A percentile compares a stretch with the other conserved stretches of the same genome.
Conservation (phyloP, 345 rosid species). For the Psidium guajava region DNA sequence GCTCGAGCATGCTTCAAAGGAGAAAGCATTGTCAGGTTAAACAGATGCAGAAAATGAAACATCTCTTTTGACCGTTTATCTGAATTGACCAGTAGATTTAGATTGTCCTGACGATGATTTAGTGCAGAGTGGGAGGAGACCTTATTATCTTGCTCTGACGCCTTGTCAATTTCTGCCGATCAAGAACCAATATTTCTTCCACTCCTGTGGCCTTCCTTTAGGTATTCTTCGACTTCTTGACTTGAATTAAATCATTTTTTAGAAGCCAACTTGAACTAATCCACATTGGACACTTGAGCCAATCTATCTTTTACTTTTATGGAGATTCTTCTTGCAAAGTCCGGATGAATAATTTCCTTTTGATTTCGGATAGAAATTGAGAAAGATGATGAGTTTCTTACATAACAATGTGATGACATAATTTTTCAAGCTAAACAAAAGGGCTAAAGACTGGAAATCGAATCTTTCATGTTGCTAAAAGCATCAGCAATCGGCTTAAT, state of each 20-base stretch:
- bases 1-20: neutral
- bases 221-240: neutral
- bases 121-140: neutral
- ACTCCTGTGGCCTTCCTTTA: neutral
- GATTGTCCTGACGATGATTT: neutral
- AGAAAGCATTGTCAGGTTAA: neutral
- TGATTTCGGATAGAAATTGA: neutral
- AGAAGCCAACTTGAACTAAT: neutral
- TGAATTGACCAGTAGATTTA: neutral
- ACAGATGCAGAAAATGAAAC: neutral
- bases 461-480: neutral
- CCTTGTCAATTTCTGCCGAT: too few relatives aligned
- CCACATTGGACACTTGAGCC: neutral
- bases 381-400: neutral
- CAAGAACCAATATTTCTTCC: neutral
- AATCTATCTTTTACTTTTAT: neutral
- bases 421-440: neutral
- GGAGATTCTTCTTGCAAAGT: neutral
- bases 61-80: neutral
- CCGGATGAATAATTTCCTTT: neutral
- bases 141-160: neutral
- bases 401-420: neutral
- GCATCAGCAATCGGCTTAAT: neutral
- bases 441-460: neutral
- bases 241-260: neutral